Evolutionary conservation across 768 basidiomycete genomes (phyloP), one percentile per base, ranked within the genome.

Genomic region (Pleurotus eryngii): DNA sequence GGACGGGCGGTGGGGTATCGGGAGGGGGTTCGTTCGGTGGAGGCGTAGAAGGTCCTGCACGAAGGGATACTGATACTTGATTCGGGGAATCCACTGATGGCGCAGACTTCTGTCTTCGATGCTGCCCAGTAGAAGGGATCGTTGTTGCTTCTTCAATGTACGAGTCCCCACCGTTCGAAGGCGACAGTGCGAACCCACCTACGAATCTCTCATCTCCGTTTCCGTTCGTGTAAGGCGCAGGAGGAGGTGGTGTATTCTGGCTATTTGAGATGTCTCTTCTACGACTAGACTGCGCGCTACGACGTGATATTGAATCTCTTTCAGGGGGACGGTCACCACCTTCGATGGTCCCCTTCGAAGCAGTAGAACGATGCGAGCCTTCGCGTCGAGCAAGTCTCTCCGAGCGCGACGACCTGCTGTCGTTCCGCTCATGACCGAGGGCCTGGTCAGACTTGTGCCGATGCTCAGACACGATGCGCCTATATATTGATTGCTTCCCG

Each of bases 401-500:
- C 14, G 74, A 67, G 50, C 73, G 81, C n/a, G 84, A 85, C 8
- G 82, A 78, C 37, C 84, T 81, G 56, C 81, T 85, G 46, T 81
- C 84, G 5, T 76, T 74, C 59, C 84, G 79, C 11, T 83, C 81
- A 50, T 81, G 80, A 11, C 76, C 67, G 46, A 57, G 64, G 18
- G 74, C 67, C 26, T 72, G 68, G 20, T 77, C 78, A 7, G 87
- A 81, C 58, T 76, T 76, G 53, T 80, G 78, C 57, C 78, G 76
- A 57, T 81, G 78, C 59, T 89, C 86, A 26, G 85, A 82, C 24
- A 87, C 79, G 58, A 89, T 81, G 62, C 84, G 82, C 20, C 93
- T 85, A 71, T 96, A 97, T 61, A 86, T 78, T 39, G 89, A 86
- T 72, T 99, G 96, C 71, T 98, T 98, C 49, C 76, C 82, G 50